phyloP scores from a whole-genome alignment of 1,284 basidiomycete species.

The Calocybe gambosa region DNA sequence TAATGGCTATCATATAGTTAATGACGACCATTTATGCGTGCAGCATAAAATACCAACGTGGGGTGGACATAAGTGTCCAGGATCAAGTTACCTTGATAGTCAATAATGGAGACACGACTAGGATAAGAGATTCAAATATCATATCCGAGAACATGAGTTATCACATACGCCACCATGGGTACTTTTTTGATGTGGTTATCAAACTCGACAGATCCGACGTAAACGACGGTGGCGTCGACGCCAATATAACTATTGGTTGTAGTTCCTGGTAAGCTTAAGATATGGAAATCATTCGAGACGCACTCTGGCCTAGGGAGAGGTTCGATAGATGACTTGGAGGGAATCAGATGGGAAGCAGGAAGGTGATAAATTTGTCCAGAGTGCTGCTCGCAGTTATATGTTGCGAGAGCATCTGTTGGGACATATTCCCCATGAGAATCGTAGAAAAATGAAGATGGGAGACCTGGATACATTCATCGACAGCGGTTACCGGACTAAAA shows the following conservation, averaged over 20 bases:
- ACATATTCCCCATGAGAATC: slow-evolving; percentile 3
- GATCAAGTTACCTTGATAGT: slow-evolving; percentile 44
- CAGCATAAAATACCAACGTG: slow-evolving; percentile 32
- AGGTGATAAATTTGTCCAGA: background rate
- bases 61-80: slow-evolving; percentile 51
- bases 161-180: slow-evolving; percentile 49
- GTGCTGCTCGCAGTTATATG: background rate
- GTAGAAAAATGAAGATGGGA: slow-evolving; percentile 4
- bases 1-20: slow-evolving; percentile 29
- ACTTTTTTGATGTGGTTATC: slow-evolving; percentile 20
- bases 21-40: background rate
- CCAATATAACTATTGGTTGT: slow-evolving; percentile 35
- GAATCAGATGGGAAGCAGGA: background rate
- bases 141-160: slow-evolving; percentile 1
- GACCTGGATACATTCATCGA: slow-evolving; percentile 17
- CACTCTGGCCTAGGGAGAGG: slow-evolving; percentile 11
- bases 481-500: slow-evolving; percentile 3
- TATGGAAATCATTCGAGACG: background rate
- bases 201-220: slow-evolving; percentile 27
- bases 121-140: slow-evolving; percentile 1
- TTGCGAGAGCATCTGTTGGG: background rate
- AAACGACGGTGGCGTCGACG: slow-evolving; percentile 40
- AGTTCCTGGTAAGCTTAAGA: background rate
- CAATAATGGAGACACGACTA: slow-evolving; percentile 31
- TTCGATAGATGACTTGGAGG: background rate